These are phyloP conservation scores for Rhododendron ferrugineum DNA, from an alignment of 148 eudicot genomes.

Conservation along the genomic window DNA sequence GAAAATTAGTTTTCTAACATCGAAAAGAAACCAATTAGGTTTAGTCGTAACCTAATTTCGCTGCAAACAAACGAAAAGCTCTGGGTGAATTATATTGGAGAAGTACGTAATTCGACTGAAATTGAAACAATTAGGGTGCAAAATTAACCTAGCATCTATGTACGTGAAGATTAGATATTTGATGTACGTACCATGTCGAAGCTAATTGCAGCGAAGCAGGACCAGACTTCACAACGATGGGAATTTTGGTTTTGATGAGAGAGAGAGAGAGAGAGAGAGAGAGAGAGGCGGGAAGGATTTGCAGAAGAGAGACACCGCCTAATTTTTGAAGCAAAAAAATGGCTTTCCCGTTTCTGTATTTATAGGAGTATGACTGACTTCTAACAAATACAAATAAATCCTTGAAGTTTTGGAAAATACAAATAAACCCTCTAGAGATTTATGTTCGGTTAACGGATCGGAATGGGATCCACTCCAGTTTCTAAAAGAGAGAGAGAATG, in stretches of 20 bases:
- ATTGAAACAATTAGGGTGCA: neutral
- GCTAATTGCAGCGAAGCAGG: neutral
- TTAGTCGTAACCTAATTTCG: neutral
- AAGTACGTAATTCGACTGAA: neutral
- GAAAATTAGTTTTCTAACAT: neutral
- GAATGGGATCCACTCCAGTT: neutral
- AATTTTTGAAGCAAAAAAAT: neutral
- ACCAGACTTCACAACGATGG: neutral
- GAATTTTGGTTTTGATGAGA: neutral
- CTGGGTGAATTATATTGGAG: neutral
- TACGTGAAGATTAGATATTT: neutral
- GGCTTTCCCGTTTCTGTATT: neutral
- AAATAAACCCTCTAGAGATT: neutral
- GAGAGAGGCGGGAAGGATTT: conserved; percentile 17
- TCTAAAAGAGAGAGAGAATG: no score
- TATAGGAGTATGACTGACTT: neutral
- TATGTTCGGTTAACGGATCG: neutral
- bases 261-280: conserved; percentile 4
- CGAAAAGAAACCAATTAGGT: neutral
- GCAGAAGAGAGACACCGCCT: neutral
- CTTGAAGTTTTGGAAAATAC: neutral
- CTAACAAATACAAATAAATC: neutral
- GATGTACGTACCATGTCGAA: neutral
- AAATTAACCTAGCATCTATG: neutral
- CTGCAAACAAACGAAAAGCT: neutral